Conservation (phyloP, 2,329 filamentous ascomycete genomes). For the Aspergillus hiratsukae region DNA sequence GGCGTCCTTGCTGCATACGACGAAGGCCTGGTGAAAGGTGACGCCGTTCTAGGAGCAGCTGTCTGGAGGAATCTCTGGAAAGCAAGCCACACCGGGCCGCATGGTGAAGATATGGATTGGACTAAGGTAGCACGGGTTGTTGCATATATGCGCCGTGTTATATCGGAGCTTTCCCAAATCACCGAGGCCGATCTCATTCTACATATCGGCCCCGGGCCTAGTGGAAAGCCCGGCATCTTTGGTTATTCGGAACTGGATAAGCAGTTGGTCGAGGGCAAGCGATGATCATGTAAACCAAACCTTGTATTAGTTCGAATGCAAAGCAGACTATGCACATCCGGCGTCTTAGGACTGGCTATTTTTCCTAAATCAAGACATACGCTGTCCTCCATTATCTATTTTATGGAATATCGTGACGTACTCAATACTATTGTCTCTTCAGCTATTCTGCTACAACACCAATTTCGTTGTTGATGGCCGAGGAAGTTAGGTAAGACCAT, state of each 20-base stretch:
- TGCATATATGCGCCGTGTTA: constrained; percentile 57
- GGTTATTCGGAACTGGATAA: constrained; percentile 33
- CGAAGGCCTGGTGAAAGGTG: constrained; percentile 44
- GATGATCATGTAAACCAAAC: constrained; percentile 8
- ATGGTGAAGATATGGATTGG: constrained; percentile 53
- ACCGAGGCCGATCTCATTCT: constrained; percentile 54
- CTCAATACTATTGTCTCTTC: not conserved
- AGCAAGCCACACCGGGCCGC: constrained; percentile 49
- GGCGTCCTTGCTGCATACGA: constrained; percentile 68
- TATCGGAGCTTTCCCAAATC: constrained; percentile 51
- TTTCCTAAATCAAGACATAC: not conserved
- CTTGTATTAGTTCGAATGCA: not conserved
- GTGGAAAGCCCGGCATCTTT: constrained; percentile 33
- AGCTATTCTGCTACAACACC: not conserved
- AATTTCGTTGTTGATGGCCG: not conserved
- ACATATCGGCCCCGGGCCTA: constrained; percentile 37
- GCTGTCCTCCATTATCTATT: not conserved
- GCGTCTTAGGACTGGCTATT: not conserved
- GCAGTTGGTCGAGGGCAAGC: constrained; percentile 32
- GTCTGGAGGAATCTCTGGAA: constrained; percentile 94
- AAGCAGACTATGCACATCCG: constrained; percentile 4
- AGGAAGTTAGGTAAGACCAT: not conserved
- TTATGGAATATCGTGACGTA: not conserved
- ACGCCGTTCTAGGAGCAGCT: constrained; percentile 55
- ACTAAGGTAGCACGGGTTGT: constrained; percentile 58